Base-by-base conservation (phyloP, 108 stramenopile species). In the Nitzschia sp. region DNA sequence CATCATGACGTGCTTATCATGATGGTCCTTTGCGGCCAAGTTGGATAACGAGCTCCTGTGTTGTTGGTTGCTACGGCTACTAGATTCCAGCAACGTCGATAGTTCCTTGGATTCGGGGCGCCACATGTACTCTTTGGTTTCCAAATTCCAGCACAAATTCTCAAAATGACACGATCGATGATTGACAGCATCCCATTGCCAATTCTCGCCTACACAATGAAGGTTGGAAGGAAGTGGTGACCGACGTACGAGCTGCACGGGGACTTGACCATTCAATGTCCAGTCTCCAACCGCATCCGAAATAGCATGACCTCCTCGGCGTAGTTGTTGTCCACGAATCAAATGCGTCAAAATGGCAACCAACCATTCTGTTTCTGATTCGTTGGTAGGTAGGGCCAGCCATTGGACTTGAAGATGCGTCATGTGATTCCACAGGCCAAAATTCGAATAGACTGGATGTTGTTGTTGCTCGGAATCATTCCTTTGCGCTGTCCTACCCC, bases 371-470 rank as follows among this genome's bases (percentile, higher is more conserved):
- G 54, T 18, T 59, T 32, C 26, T 53, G 23, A 6, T 25, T 53
- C 38, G 11, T 42, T 8, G 38, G 8, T 15, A 15, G 49, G 54
- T 56, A 69, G 18, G 0, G 79, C 70, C 3, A 84, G 17, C 83
- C 83, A 84, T 70, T 77, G 76, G 1, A 71, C 69, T 24, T 66
- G 66, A 18, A 84, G 8, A 55, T 84, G 70, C 15, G 71, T 24
- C n/a, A 66, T 13, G 54, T 80, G 64, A 59, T 77, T 84, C 54
- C 80, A 72, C 24, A 77, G 23, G n/a, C 69, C 83, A 64, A 69
- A 80, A 59, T 84, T 59, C 13, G 28, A 8, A 24, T 28, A 29
- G 31, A 53, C 28, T 19, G 73, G 65, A 35, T 47, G 46, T n/a
- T n/a, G n/a, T n/a, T n/a, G n/a, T n/a, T n/a, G n/a, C n/a, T n/a